A percentile compares a stretch with the other conserved stretches of the same genome.
These are phyloP conservation scores for Astraeus odoratus DNA, from an alignment of 768 basidiomycete species.

Conservation along the genomic window DNA sequence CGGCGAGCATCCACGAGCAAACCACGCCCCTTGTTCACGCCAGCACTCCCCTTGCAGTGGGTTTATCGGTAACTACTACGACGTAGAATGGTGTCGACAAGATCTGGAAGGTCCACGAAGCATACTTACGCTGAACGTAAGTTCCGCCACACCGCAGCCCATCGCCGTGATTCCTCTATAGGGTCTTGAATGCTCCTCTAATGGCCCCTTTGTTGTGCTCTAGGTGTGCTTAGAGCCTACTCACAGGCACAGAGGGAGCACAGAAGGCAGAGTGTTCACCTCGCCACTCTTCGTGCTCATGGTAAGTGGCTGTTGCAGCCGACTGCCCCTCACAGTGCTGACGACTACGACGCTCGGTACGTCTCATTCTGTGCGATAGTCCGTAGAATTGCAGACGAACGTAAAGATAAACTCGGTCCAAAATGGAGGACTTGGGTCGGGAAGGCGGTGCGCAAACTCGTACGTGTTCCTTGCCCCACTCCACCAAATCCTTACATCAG, in stretches of 20 bases:
- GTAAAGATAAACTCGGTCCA: constrained; percentile 40
- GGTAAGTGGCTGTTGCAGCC: constrained; percentile 26
- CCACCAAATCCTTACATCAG: neutral
- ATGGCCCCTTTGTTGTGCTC: neutral
- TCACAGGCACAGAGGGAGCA: constrained; percentile 39
- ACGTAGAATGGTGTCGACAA: constrained; percentile 26
- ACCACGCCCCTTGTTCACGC: constrained; percentile 2
- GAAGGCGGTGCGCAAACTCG: constrained; percentile 39
- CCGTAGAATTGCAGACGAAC: constrained; percentile 37
- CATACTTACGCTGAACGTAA: constrained; percentile 36
- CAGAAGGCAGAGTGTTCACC: constrained; percentile 37
- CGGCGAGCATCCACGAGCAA: neutral
- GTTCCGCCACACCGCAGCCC: constrained; percentile 12
- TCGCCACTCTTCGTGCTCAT: constrained; percentile 41
- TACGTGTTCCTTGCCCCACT: constrained; percentile 13
- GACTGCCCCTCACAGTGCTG: neutral
- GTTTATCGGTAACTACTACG: too few species aligned
- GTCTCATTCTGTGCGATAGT: constrained; percentile 24
- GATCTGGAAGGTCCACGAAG: constrained; percentile 25
- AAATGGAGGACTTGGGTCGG: constrained; percentile 44
- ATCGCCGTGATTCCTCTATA: neutral
- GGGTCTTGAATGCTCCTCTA: neutral
- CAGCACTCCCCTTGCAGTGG: neutral
- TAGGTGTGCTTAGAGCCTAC: constrained; percentile 44
- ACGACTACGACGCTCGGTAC: neutral